Evolutionary conservation across 371 early-diverging fungal genomes (phyloP).

Genomic region (Gilbertella persicaria): DNA sequence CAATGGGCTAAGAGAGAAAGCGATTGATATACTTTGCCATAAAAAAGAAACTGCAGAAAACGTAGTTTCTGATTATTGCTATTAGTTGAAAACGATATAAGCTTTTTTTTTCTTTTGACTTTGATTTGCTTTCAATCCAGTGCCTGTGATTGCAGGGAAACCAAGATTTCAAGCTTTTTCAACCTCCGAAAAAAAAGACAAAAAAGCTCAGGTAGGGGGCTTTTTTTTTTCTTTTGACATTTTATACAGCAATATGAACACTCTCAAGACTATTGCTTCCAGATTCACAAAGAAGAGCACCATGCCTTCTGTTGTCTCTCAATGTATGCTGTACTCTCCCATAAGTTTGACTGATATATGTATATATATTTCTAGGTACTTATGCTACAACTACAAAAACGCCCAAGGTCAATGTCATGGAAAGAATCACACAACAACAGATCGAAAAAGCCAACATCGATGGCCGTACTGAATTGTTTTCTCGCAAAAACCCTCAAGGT

Average conservation of each 20-base stretch:
- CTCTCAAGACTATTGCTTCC: conserved; percentile 6
- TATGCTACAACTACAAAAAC: conserved; percentile 32
- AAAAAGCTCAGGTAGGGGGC: background rate
- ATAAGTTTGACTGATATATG: background rate
- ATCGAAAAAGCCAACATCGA: conserved; percentile 61
- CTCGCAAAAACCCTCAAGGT: conserved; percentile 54
- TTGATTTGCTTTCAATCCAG: no score
- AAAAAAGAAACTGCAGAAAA: no score
- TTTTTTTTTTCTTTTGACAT: background rate
- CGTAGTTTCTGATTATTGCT: no score
- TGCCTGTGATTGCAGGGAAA: no score
- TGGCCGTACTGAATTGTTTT: conserved; percentile 62
- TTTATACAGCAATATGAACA: conserved; percentile 5
- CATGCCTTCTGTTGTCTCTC: background rate
- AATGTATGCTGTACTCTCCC: background rate
- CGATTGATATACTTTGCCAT: no score
- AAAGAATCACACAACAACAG: conserved; percentile 63
- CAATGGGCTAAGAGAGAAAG: no score
- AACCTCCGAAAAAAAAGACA: background rate
- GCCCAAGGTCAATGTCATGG: conserved; percentile 70
- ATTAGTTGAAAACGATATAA: no score
- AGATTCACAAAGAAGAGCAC: conserved; percentile 1
- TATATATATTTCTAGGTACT: background rate
- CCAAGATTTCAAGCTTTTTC: no score
- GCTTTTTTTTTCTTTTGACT: no score